These are phyloP conservation scores for Leccinum pachyderme DNA, from an alignment of 1,284 basidiomycete species.

Conservation along the genomic window DNA sequence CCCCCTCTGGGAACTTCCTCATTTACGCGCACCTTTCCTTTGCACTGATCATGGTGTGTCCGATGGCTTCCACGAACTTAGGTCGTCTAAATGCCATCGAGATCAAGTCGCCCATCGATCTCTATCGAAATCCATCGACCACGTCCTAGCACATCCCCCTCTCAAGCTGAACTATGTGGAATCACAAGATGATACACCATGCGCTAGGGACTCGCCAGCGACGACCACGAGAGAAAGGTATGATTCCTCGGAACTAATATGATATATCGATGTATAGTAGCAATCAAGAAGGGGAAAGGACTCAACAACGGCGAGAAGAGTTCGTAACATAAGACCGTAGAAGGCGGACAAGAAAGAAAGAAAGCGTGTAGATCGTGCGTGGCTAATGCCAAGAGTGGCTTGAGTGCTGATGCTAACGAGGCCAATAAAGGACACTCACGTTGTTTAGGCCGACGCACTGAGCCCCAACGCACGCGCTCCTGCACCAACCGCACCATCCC, in stretches of 20 bases:
- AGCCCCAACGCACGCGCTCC: conserved; percentile 75
- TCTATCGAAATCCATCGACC: neutral
- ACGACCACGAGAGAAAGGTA: conserved; percentile 2
- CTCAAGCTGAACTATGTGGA: too few species aligned
- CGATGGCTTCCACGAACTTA: neutral
- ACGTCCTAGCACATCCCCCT: too few species aligned
- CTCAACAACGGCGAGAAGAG: neutral
- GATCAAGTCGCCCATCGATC: neutral
- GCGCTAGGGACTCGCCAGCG: conserved; percentile 15
- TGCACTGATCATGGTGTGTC: neutral
- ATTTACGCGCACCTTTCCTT: neutral
- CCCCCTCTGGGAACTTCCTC: neutral
- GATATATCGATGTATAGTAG: conserved; percentile 17
- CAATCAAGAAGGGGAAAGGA: neutral
- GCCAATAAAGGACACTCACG: conserved; percentile 22
- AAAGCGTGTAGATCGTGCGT: neutral
- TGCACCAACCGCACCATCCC: conserved; percentile 72
- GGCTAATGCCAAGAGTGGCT: conserved; percentile 5
- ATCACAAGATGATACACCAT: too few species aligned
- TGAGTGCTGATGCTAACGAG: conserved; percentile 14
- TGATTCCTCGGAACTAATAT: conserved; percentile 16
- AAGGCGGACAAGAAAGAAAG: neutral
- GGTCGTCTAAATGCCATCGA: too few species aligned
- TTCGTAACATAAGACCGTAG: neutral
- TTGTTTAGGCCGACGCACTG: conserved; percentile 30